Base-by-base conservation (phyloP, 352 stramenopile genomes). In the Pythium brachiatum region DNA sequence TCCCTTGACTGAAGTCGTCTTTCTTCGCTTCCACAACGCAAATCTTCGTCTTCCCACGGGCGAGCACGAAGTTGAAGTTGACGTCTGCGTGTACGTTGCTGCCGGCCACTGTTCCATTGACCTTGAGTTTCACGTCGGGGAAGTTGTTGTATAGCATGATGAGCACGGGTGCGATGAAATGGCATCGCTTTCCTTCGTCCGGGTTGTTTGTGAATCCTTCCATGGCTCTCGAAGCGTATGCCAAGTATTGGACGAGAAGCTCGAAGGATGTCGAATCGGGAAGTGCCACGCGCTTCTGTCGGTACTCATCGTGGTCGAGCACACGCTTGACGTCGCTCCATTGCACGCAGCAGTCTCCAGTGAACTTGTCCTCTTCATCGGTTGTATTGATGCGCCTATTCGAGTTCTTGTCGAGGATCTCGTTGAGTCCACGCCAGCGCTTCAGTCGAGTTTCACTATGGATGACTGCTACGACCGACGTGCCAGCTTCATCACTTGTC, bases 21-120 rank as follows among this genome's bases (percentile, higher is more conserved):
- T 73, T 80, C 57, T 81, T 81, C 0, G 70, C 72, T 55, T 81
- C 67, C 13, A 83, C 72, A 46, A 83, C 78, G 66, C 69, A 86
- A 39, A 86, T 75, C 44, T 68, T 72, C 60, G 70, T 81, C 26
- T 67, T 73, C 36, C 64, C 71, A 36, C 75, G 64, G 52, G 38
- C 68, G 43, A 81, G 55, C 18, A 83, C 68, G 52, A 83, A 81
- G 51, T 83, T 64, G 61, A 81, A 81, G 68, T 70, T 64, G 23
- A 60, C 68, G 60, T 77, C 34, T 70, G 73, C 75, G 29, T 79
- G 60, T 34, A 79, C 73, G 58, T 66, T 26, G 26, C 76, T 73
- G 56, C 72, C 72, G 41, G 69, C 65, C 60, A 74, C 52, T 26
- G 43, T 58, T 59, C 70, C 59, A 65, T 69, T 61, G 34, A 68